Evolutionary conservation across 2,329 filamentous ascomycete species (phyloP), one percentile per base, ranked within the genome.

Genomic region (Scedosporium dehoogii): DNA sequence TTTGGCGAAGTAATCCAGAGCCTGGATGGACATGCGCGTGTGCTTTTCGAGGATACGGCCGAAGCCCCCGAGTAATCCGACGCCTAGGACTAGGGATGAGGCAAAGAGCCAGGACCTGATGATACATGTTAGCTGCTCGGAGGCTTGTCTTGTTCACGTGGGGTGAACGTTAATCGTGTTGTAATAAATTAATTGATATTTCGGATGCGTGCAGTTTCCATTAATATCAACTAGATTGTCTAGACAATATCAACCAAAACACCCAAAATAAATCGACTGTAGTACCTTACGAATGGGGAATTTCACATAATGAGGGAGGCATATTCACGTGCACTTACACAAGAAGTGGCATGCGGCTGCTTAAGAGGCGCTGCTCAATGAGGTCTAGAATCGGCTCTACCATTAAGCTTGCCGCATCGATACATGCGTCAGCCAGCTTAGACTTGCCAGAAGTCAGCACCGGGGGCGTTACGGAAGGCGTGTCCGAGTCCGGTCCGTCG

Each of bases 381-480:
- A 81, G 69, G 38, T 77, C 76, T 10, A 78, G 65, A 4, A 82
- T 72, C 0, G 75, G 73, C 63, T 82, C 79, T 1, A 82, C 76
- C 79, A 83, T 81, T 27, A 83, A 65, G 58, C 78, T 80, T 1
- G 80, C 81, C 0, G 81, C 79, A 59, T 83, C 81, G 41, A 83
- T 82, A 29, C 81, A 83, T 1, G 81, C 81, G 67, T 83, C 80
- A 0, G 81, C 81, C 6, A 83, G 70, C 64, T 77, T 81, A 0
- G 78, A 76, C 65, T 80, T 80, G 1, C 78, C 78, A 0, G 78
- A 77, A 4, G 69, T 68, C 62, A 72, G 58, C 21, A 67, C 66
- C 33, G 68, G 66, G 4, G 25, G 16, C 42, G 33, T 38, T 38
- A 38, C 33, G 10, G 33, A 38, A 38, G 14, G 2, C 18, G 46